Percentiles rank a stretch among this genome's conserved stretches.
Conservation (phyloP, 2,329 filamentous ascomycete genomes). For the Aspergillus sergii region DNA sequence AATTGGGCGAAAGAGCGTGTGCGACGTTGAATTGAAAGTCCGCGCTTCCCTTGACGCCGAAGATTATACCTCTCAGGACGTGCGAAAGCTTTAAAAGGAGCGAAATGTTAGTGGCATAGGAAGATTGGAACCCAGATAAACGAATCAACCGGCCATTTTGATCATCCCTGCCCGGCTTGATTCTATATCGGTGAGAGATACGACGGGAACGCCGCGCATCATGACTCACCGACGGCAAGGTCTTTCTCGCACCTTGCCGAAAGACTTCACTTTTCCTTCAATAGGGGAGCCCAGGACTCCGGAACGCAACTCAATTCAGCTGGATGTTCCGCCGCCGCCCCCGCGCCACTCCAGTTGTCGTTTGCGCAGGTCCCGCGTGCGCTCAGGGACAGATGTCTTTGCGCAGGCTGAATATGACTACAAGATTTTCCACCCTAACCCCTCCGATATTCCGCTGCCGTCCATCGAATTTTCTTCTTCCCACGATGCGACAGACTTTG, state of each 20-base stretch:
- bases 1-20: slow-evolving; percentile 4
- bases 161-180: slow-evolving; percentile 4
- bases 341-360: slow-evolving; percentile 48
- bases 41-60: slow-evolving; percentile 3
- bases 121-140: slow-evolving; percentile 1
- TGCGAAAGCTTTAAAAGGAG: slow-evolving; percentile 8
- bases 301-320: slow-evolving; percentile 41
- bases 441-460: slow-evolving; percentile 45
- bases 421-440: slow-evolving; percentile 35
- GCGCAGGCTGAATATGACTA: slow-evolving; percentile 35
- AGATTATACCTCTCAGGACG: background rate
- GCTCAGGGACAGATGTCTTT: slow-evolving; percentile 41
- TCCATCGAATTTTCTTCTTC: slow-evolving; percentile 44
- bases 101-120: slow-evolving; percentile 22
- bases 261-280: slow-evolving; percentile 49
- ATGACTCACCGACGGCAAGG: slow-evolving; percentile 44
- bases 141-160: slow-evolving; percentile 1
- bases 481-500: slow-evolving; percentile 29
- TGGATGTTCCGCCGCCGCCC: slow-evolving; percentile 48
- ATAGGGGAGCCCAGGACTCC: slow-evolving; percentile 46
- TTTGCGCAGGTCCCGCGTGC: slow-evolving; percentile 43
- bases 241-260: slow-evolving; percentile 50
- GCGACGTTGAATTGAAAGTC: slow-evolving; percentile 4
- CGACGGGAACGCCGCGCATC: slow-evolving; percentile 16
- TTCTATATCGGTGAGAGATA: slow-evolving; percentile 5